Evolutionary conservation across 495 filamentous ascomycete genomes (phyloP).

Genomic region (Lophiotrema nucula): DNA sequence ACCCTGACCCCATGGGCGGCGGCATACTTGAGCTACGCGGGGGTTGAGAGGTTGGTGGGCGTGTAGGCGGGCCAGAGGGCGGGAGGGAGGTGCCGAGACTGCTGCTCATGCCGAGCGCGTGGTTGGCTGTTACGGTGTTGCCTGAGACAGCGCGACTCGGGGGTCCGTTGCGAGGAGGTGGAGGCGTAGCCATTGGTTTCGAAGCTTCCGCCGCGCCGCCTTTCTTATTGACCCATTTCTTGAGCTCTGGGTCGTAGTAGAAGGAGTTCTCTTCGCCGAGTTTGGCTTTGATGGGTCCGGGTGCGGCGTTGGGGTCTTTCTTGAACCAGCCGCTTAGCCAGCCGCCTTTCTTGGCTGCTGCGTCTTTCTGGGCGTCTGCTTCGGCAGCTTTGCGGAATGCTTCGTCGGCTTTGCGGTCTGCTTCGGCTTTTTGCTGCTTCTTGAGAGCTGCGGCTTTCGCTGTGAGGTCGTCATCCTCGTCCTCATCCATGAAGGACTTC

Average conservation of each 20-base stretch:
- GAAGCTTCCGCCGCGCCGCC: constrained; percentile 47
- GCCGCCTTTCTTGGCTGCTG: constrained; percentile 44
- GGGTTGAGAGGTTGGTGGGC: constrained; percentile 25
- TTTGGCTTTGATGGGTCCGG: constrained; percentile 85
- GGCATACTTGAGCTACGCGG: constrained; percentile 30
- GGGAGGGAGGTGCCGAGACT: constrained; percentile 4
- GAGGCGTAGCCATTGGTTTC: constrained; percentile 42
- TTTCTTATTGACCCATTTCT: constrained; percentile 99
- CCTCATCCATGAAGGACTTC: constrained; percentile 78
- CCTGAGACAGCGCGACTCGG: constrained; percentile 28
- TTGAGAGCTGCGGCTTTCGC: constrained; percentile 55
- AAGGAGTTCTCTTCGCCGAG: constrained; percentile 92
- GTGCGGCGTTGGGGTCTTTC: constrained; percentile 56
- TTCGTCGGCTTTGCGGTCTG: constrained; percentile 62
- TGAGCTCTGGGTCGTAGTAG: constrained; percentile 88
- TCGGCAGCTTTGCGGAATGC: constrained; percentile 80
- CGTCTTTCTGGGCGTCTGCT: constrained; percentile 61
- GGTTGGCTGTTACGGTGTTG: constrained; percentile 17
- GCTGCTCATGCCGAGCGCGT: constrained; percentile 6
- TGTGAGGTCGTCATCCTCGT: constrained; percentile 60
- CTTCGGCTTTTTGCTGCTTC: constrained; percentile 44
- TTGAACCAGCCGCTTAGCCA: constrained; percentile 92
- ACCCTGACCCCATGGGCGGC: constrained; percentile 26
- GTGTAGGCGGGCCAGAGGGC: constrained; percentile 3
- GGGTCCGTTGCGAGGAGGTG: constrained; percentile 42